phyloP scores from a whole-genome alignment of 305 asterid species.

The Fraxinus platypoda region DNA sequence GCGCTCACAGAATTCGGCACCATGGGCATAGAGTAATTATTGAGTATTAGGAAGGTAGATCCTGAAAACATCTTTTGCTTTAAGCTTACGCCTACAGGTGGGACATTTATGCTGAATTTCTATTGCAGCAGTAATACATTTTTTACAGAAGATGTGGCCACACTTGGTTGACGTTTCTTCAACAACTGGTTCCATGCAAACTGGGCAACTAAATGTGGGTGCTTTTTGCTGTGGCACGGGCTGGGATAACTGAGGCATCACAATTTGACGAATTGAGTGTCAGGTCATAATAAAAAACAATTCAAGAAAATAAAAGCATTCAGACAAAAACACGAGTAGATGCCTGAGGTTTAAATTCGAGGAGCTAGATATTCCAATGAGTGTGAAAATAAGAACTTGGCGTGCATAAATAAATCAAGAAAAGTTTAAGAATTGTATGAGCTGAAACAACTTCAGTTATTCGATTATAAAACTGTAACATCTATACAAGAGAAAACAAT shows the following conservation, averaged over 20 bases:
- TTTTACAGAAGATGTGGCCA: conserved; percentile 11
- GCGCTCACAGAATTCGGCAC: not conserved
- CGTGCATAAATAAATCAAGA: not conserved
- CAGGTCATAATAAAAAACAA: not conserved
- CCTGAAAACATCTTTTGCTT: not conserved
- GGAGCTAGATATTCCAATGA: not conserved
- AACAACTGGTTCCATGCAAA: conserved; percentile 1
- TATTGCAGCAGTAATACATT: conserved; percentile 1
- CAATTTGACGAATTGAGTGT: not conserved
- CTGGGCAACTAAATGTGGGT: not conserved
- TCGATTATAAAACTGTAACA: not conserved
- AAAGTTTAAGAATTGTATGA: not conserved
- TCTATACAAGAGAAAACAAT: not conserved
- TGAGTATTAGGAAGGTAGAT: not conserved
- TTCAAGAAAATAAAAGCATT: not conserved
- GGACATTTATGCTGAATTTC: conserved; percentile 3
- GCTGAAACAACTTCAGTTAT: not conserved
- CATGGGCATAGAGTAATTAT: not conserved
- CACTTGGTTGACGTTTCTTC: conserved; percentile 14
- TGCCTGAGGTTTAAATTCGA: not conserved
- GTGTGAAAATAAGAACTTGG: not conserved
- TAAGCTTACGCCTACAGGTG: not conserved
- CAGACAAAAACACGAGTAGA: not conserved
- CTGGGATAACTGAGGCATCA: not conserved
- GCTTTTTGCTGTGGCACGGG: not conserved